phyloP scores from a whole-genome alignment of 129 eudicot genomes.

The Daucus carota region DH1_v3.0 NC_030385.2:9446501-9447000 shows the following conservation, averaged over 20 bases:
- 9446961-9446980: background rate
- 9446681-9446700: background rate
- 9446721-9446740: background rate
- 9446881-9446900: background rate
- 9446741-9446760: background rate
- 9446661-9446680: background rate
- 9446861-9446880: background rate
- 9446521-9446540: background rate
- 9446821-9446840: background rate
- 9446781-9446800: background rate
- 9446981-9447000: background rate
- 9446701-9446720: background rate
- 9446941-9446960: background rate
- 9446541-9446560: constrained; percentile 2
- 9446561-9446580: background rate
- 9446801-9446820: background rate
- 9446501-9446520: background rate
- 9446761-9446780: background rate
- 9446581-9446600: background rate
- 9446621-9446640: background rate
- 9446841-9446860: background rate
- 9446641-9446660: background rate
- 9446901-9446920: constrained; percentile 3
- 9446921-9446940: constrained; percentile 2
- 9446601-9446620: constrained; percentile 2